Evolutionary conservation across 2,329 filamentous ascomycete genomes (phyloP).

Genomic region (Verticillium klebahnii): DNA sequence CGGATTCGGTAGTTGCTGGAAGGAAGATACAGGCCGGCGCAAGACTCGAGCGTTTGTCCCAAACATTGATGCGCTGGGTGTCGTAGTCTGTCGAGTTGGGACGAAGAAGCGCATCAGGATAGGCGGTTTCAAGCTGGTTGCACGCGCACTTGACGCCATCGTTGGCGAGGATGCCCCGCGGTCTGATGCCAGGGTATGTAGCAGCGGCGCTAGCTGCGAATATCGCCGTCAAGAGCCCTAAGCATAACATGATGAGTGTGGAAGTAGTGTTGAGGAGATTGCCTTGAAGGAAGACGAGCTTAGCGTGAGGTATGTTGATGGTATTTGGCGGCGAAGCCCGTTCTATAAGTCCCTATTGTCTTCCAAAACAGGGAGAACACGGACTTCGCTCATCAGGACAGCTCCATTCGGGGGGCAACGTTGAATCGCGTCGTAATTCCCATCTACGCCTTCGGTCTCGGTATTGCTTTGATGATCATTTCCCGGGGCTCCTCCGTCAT

Average conservation of each 20-base stretch:
- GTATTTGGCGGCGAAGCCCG: not conserved
- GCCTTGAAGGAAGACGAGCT: not conserved
- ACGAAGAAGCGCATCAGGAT: conserved; percentile 1
- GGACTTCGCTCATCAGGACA: not conserved
- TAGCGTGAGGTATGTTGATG: not conserved
- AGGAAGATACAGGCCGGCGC: conserved; percentile 4
- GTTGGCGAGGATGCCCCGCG: not conserved
- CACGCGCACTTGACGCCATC: conserved; percentile 2
- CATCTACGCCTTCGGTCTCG: not conserved
- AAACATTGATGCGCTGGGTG: conserved; percentile 6
- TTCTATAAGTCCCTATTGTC: not conserved
- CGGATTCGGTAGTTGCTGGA: not conserved
- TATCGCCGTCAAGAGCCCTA: not conserved
- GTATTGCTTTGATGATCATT: not conserved
- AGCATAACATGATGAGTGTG: not conserved
- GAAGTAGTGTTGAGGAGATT: not conserved
- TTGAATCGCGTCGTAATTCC: not conserved
- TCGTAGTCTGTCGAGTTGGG: conserved; percentile 5
- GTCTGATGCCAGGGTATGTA: not conserved
- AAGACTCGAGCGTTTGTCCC: conserved; percentile 5
- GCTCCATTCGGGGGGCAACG: not conserved
- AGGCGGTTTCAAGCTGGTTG: conserved; percentile 1
- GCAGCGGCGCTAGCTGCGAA: not conserved
- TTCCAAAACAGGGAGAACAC: not conserved
- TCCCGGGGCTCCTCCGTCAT: not conserved